Percentiles rank a stretch among this genome's conserved stretches.
phyloP scores from a whole-genome alignment of 2,329 filamentous ascomycete genomes.

The Pseudocercospora pini-densiflorae region DNA sequence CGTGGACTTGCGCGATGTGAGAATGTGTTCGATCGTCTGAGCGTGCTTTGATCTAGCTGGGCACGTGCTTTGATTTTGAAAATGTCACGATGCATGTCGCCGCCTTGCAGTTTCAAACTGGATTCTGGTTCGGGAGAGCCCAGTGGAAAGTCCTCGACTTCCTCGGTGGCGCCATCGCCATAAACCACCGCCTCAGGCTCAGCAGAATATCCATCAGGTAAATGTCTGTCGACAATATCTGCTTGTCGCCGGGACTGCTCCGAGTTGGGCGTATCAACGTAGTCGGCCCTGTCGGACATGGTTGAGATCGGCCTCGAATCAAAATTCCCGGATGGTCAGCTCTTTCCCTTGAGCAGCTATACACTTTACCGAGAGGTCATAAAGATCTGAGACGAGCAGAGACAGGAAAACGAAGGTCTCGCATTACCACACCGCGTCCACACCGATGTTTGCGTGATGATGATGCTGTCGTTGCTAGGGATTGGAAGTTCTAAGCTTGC shows the following conservation, averaged over 20 bases:
- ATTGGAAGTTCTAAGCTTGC: background rate
- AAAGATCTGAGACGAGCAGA: slow-evolving; percentile 17
- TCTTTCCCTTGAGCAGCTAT: background rate
- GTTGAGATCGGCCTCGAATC: background rate
- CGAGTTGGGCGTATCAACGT: slow-evolving; percentile 26
- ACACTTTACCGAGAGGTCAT: slow-evolving; percentile 8
- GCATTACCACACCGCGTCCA: slow-evolving; percentile 7
- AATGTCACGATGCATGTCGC: slow-evolving; percentile 77
- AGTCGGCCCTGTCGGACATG: slow-evolving; percentile 24
- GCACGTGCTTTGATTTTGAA: slow-evolving; percentile 71
- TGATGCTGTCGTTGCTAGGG: background rate
- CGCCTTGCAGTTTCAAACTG: slow-evolving; percentile 73
- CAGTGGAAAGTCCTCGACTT: slow-evolving; percentile 9
- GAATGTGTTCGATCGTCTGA: slow-evolving; percentile 67
- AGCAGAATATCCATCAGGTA: slow-evolving; percentile 42
- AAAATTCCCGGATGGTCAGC: background rate
- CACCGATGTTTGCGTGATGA: slow-evolving; percentile 3
- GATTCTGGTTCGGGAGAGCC: slow-evolving; percentile 53
- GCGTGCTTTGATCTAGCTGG: slow-evolving; percentile 39
- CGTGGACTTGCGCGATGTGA: slow-evolving; percentile 49
- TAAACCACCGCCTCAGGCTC: slow-evolving; percentile 36
- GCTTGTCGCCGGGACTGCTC: slow-evolving; percentile 34
- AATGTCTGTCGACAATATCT: slow-evolving; percentile 39
- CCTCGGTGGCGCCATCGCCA: slow-evolving; percentile 16
- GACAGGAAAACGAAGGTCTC: slow-evolving; percentile 3